These are phyloP conservation scores for Sclerotinia nivalis DNA, from an alignment of 2,329 filamentous ascomycete species.

Conservation along the genomic window DNA sequence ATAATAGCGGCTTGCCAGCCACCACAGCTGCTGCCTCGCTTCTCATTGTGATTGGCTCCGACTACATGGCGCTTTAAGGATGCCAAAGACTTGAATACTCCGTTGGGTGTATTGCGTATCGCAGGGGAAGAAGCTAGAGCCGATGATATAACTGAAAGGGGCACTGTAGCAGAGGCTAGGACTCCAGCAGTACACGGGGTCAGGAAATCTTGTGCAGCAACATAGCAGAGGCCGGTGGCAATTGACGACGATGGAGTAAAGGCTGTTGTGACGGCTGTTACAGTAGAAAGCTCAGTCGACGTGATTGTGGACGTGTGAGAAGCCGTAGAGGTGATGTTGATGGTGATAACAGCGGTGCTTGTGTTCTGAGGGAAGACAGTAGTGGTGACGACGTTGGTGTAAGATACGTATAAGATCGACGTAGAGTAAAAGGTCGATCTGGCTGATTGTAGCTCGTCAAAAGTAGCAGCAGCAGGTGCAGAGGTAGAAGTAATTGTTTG, in stretches of 20 bases:
- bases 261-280: not conserved
- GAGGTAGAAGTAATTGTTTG: not conserved
- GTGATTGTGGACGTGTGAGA: not conserved
- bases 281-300: not conserved
- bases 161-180: not conserved
- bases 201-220: not conserved
- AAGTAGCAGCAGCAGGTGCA: not conserved
- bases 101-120: not conserved
- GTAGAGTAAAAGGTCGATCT: slow-evolving; percentile 4
- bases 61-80: not conserved
- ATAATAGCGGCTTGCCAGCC: not conserved
- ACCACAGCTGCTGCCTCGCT: not conserved
- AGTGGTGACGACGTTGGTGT: not conserved
- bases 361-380: not conserved
- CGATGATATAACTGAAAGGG: not conserved
- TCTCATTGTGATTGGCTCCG: not conserved
- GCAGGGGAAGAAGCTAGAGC: not conserved
- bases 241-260: not conserved
- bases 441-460: not conserved
- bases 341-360: not conserved
- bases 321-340: not conserved
- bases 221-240: not conserved
- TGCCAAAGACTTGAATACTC: not conserved
- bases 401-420: not conserved
- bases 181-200: slow-evolving; percentile 1